Evolutionary conservation across 371 early-diverging fungal genomes (phyloP).

Genomic region (Mycotypha africana): DNA sequence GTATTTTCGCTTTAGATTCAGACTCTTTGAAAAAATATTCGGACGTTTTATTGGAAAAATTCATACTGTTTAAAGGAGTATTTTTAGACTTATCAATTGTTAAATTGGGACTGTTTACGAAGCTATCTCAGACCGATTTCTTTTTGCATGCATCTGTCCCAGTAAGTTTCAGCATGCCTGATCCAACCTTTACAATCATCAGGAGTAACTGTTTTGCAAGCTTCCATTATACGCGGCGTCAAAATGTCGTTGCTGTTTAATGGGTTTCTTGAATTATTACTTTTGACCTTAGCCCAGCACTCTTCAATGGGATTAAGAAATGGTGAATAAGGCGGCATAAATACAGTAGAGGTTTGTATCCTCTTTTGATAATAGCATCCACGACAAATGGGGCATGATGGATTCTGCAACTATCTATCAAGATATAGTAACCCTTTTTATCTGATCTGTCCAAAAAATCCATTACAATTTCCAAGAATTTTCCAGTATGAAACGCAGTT

Average conservation of each 20-base stretch:
- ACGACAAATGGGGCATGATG: slow-evolving; percentile 2
- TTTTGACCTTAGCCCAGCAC: slow-evolving; percentile 8
- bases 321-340: slow-evolving; percentile 5
- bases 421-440: slow-evolving; percentile 2
- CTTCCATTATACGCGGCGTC: neutral
- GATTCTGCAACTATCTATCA: slow-evolving; percentile 1
- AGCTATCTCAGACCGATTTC: neutral
- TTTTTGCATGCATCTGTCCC: slow-evolving; percentile 3
- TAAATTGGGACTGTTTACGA: too few relatives aligned
- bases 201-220: neutral
- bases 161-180: slow-evolving; percentile 1
- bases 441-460: slow-evolving; percentile 1
- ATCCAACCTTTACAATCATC: slow-evolving; percentile 4
- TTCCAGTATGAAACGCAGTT: slow-evolving; percentile 1
- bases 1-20: too few relatives aligned
- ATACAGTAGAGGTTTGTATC: slow-evolving; percentile 4
- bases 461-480: slow-evolving; percentile 1
- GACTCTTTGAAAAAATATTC: too few relatives aligned
- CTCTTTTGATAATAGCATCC: slow-evolving; percentile 3
- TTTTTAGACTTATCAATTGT: too few relatives aligned
- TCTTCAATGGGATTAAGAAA: slow-evolving; percentile 10
- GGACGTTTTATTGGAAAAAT: too few relatives aligned
- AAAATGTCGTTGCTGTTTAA: neutral
- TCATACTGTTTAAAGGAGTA: too few relatives aligned
- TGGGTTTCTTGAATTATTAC: neutral